A percentile compares a stretch with the other conserved stretches of the same genome.
Conservation (phyloP, 1,284 basidiomycete genomes). For the Inonotus hispidus region DNA sequence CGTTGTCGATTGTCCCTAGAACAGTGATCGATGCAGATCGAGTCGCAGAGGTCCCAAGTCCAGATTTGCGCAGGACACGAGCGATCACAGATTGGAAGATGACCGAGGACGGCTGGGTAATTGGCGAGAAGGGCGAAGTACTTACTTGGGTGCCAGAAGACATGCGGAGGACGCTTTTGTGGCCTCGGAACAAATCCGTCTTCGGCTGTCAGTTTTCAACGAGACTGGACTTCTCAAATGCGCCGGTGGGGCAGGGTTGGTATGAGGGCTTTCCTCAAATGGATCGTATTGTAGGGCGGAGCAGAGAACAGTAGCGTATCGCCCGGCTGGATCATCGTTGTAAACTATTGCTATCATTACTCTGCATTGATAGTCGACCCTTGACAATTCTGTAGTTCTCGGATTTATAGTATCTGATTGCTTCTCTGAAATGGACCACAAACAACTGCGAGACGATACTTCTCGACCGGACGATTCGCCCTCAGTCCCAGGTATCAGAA, state of each 20-base stretch:
- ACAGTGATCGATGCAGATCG: too few species aligned
- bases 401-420: too few species aligned
- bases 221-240: neutral
- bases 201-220: neutral
- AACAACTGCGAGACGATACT: too few species aligned
- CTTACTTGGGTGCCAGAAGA: constrained; percentile 1
- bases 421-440: too few species aligned
- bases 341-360: neutral
- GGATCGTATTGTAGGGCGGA: too few species aligned
- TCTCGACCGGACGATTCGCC: too few species aligned
- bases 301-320: too few species aligned
- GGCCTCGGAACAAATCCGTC: neutral
- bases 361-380: too few species aligned
- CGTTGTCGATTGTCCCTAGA: too few species aligned
- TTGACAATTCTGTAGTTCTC: too few species aligned
- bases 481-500: too few species aligned
- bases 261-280: neutral
- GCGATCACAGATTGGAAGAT: neutral
- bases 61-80: neutral
- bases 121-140: neutral
- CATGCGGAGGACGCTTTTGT: neutral
- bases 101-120: neutral
- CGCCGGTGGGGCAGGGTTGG: neutral
- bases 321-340: too few species aligned
- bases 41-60: neutral